phyloP scores from a whole-genome alignment of 177 flowering plant genomes.

The Vitis hybrid region DNA sequence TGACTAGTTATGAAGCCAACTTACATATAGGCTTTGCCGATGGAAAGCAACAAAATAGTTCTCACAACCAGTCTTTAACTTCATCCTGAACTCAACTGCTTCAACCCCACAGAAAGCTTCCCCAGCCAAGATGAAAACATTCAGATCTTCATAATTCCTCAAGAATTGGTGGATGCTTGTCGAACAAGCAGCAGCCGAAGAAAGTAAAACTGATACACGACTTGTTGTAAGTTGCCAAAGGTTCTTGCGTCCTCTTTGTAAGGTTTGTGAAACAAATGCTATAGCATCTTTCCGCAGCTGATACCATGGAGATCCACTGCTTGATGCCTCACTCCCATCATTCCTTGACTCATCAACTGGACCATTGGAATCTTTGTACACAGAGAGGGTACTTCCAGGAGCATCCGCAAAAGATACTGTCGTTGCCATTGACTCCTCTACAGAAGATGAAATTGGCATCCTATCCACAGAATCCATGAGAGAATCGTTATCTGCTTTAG shows the following conservation, averaged over 20 bases:
- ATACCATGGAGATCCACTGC: constrained; percentile 90
- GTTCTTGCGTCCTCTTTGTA: constrained; percentile 85
- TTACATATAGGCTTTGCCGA: constrained; percentile 80
- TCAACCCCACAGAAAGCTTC: constrained; percentile 94
- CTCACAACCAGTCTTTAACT: constrained; percentile 79
- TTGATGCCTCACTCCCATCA: constrained; percentile 53
- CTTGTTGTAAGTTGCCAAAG: constrained; percentile 96
- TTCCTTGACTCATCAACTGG: constrained; percentile 34
- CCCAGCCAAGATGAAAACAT: constrained; percentile 83
- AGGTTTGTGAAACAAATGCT: constrained; percentile 69
- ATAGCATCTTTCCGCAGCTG: constrained; percentile 78
- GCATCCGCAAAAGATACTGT: constrained; percentile 21
- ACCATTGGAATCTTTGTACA: constrained; percentile 19
- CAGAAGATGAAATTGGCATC: constrained; percentile 15
- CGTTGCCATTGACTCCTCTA: constrained; percentile 23
- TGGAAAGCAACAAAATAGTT: constrained; percentile 79
- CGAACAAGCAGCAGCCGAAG: constrained; percentile 71
- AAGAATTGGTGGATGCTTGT: constrained; percentile 91
- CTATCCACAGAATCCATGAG: constrained; percentile 28
- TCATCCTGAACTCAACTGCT: constrained; percentile 87
- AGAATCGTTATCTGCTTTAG: constrained; percentile 24
- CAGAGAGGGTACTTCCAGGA: constrained; percentile 19
- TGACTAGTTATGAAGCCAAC: constrained; percentile 24
- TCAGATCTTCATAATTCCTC: constrained; percentile 87
- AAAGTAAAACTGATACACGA: constrained; percentile 82